Conservation (phyloP, 139 green algal genomes). For the Coccomyxa sp. region DNA sequence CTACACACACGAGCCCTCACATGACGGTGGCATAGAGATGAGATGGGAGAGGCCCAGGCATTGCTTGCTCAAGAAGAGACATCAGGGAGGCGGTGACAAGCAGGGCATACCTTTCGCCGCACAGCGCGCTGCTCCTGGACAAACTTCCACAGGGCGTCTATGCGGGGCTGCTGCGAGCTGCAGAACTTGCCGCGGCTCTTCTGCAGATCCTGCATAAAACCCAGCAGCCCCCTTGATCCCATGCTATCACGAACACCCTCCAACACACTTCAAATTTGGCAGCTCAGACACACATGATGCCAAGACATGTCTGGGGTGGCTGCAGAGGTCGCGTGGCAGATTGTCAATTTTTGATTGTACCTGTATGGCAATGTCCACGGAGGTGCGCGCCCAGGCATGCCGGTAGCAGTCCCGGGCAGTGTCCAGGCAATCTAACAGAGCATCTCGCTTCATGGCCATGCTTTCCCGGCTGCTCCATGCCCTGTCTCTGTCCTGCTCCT, state of each 20-base stretch:
- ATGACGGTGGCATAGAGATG: neutral
- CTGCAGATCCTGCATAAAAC: constrained; percentile 11
- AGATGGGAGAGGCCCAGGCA: neutral
- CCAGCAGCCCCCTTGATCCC: neutral
- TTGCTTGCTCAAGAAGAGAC: neutral
- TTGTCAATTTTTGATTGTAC: constrained; percentile 4
- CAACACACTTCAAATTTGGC: neutral
- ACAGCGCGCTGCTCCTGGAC: constrained; percentile 35
- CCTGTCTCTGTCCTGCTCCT: neutral
- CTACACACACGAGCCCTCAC: neutral
- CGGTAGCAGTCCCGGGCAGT: constrained; percentile 38
- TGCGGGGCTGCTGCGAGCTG: constrained; percentile 27
- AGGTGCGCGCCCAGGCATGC: constrained; percentile 52
- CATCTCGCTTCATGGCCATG: constrained; percentile 37
- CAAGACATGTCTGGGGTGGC: neutral
- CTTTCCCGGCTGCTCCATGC: constrained; percentile 12
- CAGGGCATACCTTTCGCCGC: constrained; percentile 35
- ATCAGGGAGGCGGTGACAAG: neutral
- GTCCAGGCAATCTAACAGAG: constrained; percentile 55
- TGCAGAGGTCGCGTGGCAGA: neutral
- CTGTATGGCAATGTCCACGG: constrained; percentile 43
- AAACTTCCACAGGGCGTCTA: constrained; percentile 41
- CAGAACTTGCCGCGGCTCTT: constrained; percentile 30
- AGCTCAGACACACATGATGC: too few relatives aligned
- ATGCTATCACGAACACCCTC: too few relatives aligned